Conservation (phyloP, 768 basidiomycete genomes). For the Hydnomerulius pinastri region DNA sequence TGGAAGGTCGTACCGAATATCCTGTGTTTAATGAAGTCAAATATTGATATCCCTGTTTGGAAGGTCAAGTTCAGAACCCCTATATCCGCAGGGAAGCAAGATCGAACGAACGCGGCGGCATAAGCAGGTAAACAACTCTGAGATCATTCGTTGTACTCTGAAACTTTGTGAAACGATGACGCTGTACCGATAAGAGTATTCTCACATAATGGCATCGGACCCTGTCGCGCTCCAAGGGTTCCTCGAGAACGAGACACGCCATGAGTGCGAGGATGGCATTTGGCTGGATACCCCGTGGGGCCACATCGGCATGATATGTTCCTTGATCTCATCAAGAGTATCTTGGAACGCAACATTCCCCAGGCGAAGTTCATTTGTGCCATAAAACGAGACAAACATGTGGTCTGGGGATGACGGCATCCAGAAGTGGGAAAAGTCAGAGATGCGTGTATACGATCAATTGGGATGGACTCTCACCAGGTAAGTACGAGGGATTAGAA, state of each 20-base stretch:
- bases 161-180: constrained; percentile 2
- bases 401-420: constrained; percentile 51
- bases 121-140: constrained; percentile 60
- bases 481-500: constrained; percentile 36
- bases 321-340: constrained; percentile 60
- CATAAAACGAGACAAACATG: constrained; percentile 69
- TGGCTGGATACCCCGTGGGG: constrained; percentile 55
- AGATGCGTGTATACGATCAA: constrained; percentile 11
- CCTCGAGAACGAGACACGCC: constrained; percentile 64
- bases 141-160: constrained; percentile 64
- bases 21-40: constrained; percentile 61
- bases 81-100: constrained; percentile 6
- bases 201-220: constrained; percentile 54
- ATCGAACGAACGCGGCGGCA: constrained; percentile 50
- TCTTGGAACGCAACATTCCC: constrained; percentile 48
- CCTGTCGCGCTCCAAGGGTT: constrained; percentile 70
- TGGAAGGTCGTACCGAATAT: constrained; percentile 43
- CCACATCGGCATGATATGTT: constrained; percentile 64
- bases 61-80: constrained; percentile 10
- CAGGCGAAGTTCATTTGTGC: constrained; percentile 60
- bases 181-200: neutral
- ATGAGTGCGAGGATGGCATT: constrained; percentile 43
- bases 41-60: constrained; percentile 68
- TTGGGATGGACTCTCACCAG: constrained; percentile 22
- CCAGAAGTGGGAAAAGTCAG: constrained; percentile 26